Base-by-base conservation (phyloP, 495 filamentous ascomycete genomes). In the Penicillium tannophilum region DNA sequence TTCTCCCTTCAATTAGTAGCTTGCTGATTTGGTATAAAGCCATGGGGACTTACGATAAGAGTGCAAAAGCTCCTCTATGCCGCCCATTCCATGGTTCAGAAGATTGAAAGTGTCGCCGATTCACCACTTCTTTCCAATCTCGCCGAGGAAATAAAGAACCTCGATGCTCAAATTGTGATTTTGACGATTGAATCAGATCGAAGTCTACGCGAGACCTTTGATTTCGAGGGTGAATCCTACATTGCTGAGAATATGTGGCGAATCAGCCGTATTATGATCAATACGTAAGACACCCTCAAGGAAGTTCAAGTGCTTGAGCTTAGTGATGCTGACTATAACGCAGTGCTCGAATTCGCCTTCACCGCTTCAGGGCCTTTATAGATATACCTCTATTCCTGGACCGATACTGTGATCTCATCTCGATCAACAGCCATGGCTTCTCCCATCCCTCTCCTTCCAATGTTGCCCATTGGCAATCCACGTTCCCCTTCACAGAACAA, bases 291-390 rank as follows among this genome's bases (percentile, higher is more conserved):
- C 12, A 14, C 26, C 4, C 14, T n/a, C 14, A 41, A 31, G 9
- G 59, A 28, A 9, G 23, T 9, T 44, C 12, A 20, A 23, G 49
- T 43, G 4, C 6, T 16, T 11, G 44, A 42, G 16, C 14, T 6
- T 11, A 54, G 17, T 36, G 6, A 52, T 20, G 23, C 53, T 55
- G 28, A 46, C 8, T 4, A 36, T 17, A 1, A 12, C n/a, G 23
- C 36, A 82, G 79, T 69, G 76, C 79, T 48, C 69, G 77, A 54
- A 78, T 78, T 39, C 79, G 78, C 43, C 58, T 82, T 6, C 79
- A 83, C 45, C 78, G 79, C 7, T 83, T 79, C 63, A 69, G 70
- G 55, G 79, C 79, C 33, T 83, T 83, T 57, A 73, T 72, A 51
- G 78, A 83, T 52, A 64, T 77, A 6, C 79, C 81, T 6, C 63